Base-by-base conservation (phyloP, 805 yeast genomes). In the Wickerhamiella alocasiicola region DNA sequence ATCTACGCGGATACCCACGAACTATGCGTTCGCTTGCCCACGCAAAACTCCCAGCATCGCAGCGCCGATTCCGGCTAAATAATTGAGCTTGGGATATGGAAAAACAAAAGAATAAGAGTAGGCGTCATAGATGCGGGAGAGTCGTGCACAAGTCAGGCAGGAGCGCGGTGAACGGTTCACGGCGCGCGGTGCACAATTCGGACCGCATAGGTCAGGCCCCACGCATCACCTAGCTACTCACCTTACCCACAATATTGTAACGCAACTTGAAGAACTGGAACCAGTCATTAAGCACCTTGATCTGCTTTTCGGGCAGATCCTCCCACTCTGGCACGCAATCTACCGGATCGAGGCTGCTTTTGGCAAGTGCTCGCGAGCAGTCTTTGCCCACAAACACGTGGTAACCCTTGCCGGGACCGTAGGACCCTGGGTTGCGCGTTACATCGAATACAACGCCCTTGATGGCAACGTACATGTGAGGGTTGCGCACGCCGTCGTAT, bases 391-490 rank as follows among this genome's bases (percentile, higher is more conserved):
- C 81, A 31, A 83, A 66, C 5, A 67, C 72, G 51, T 74, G 76
- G 58, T 83, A 84, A 17, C 78, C 75, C 45, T 74, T 71, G 0
- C 85, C 87, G 2, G 78, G 78, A 0, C 94, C 95, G 55, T 83
- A 83, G 29, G 76, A 77, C 12, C 69, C 72, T 9, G 56, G 50
- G 53, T 82, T 83, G 34, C 63, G 55, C 0, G 81, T 70, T 7
- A 84, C 95, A 52, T 83, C 95, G 56, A 81, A 84, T 9, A 84
- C 73, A 2, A 66, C 67, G 16, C 94, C 91, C 46, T 76, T 75
- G 50, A 83, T 76, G 6, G 76, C 91, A 15, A 83, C 79, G 57
- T 76, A 83, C 48, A 81, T 68, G 44, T 68, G 59, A 6, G 66
- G 61, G 13, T 35, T 27, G 2, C 11, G 50, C 64, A 27, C 49